Conservation (phyloP, 2,329 filamentous ascomycete species). For the Lojkania enalia region DNA sequence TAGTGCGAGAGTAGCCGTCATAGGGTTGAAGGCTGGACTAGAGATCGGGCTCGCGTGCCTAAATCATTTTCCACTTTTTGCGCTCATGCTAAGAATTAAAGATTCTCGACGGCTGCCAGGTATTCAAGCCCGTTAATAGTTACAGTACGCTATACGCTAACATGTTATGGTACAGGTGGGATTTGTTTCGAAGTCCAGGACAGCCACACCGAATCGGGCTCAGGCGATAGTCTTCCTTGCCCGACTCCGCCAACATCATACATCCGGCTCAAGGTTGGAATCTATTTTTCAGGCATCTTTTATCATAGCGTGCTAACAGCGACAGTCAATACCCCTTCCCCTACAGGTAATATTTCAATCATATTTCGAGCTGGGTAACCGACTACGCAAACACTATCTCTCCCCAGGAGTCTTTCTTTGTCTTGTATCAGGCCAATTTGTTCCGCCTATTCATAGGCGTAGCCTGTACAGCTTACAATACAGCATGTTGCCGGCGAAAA, state of each 20-base stretch:
- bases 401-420: constrained; percentile 86
- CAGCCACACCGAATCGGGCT: constrained; percentile 46
- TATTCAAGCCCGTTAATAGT: too few relatives aligned
- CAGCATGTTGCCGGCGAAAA: constrained; percentile 86
- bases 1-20: constrained; percentile 90
- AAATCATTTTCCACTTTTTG: constrained; percentile 97
- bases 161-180: constrained; percentile 60
- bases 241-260: constrained; percentile 76
- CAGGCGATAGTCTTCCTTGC: too few relatives aligned
- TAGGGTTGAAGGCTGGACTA: constrained; percentile 84
- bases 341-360: constrained; percentile 96
- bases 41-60: constrained; percentile 91
- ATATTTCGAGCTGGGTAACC: constrained; percentile 91
- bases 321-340: constrained; percentile 81
- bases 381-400: constrained; percentile 93
- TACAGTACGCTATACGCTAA: too few relatives aligned
- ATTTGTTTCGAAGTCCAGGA: constrained; percentile 89
- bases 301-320: too few relatives aligned
- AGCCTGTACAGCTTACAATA: constrained; percentile 97
- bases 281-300: constrained; percentile 50
- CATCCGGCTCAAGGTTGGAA: constrained; percentile 83
- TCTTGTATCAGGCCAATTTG: constrained; percentile 85
- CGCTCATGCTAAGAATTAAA: constrained; percentile 92
- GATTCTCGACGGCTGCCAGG: constrained; percentile 87
- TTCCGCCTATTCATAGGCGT: constrained; percentile 91